Conservation (phyloP, 2,329 filamentous ascomycete species). For the Apiospora kogelbergensis region DNA sequence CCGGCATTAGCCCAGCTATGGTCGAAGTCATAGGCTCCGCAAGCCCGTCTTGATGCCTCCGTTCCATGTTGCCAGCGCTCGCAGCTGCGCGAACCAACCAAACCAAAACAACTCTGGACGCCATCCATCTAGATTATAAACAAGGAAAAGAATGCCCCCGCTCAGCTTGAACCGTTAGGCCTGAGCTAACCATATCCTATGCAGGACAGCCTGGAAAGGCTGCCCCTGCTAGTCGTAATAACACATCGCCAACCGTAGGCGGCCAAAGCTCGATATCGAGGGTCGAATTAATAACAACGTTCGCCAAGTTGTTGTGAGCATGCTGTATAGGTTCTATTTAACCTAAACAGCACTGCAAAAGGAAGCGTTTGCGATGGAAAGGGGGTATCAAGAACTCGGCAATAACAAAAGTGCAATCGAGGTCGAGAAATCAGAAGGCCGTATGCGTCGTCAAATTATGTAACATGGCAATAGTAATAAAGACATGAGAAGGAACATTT, state of each 20-base stretch:
- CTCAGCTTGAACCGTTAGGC: background rate
- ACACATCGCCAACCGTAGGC: background rate
- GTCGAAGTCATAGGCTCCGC: background rate
- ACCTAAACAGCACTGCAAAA: background rate
- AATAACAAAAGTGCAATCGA: slow-evolving; percentile 6
- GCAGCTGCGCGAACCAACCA: background rate
- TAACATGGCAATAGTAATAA: slow-evolving; percentile 1
- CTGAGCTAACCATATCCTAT: background rate
- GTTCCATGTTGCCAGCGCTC: background rate
- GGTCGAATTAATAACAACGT: background rate
- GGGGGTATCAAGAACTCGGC: slow-evolving; percentile 10
- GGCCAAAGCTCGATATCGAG: too few species aligned
- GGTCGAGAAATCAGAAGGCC: slow-evolving; percentile 8
- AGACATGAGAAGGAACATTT: background rate
- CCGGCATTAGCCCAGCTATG: background rate
- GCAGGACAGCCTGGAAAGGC: background rate
- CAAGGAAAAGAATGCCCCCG: background rate
- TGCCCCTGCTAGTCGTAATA: background rate
- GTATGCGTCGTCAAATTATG: slow-evolving; percentile 9
- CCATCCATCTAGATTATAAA: slow-evolving; percentile 3
- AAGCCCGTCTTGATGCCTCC: background rate
- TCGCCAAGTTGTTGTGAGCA: background rate
- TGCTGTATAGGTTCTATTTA: background rate
- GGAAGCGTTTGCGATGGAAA: background rate
- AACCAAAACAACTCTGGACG: background rate